Conservation (phyloP, 1,139 yeast genomes). For the Scheffersomyces illinoinensis region DNA sequence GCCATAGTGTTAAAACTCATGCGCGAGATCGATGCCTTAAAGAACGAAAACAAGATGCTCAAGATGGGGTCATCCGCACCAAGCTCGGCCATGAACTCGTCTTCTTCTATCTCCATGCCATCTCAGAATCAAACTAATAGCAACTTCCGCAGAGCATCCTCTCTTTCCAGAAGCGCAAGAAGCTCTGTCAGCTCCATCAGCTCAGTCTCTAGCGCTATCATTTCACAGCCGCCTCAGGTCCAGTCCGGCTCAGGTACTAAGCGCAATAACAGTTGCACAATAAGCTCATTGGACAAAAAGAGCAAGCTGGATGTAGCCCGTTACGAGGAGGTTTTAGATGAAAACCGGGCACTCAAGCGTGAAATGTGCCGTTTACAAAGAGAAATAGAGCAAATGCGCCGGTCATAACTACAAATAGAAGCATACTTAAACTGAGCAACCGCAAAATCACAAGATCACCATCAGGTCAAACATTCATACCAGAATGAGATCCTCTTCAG, state of each 20-base stretch:
- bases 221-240: neutral
- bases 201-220: neutral
- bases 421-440: neutral
- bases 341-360: neutral
- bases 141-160: conserved; percentile 8
- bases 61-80: conserved; percentile 8
- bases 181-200: neutral
- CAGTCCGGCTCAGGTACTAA: neutral
- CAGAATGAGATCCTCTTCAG: no score
- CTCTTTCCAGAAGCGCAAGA: conserved; percentile 8
- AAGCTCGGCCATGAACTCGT: conserved; percentile 3
- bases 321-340: neutral
- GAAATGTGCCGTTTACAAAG: neutral
- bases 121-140: neutral
- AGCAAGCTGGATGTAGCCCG: neutral
- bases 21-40: conserved; percentile 53
- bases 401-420: neutral
- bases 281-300: neutral
- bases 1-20: conserved; percentile 60
- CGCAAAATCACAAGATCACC: neutral
- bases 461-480: neutral
- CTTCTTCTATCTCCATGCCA: neutral
- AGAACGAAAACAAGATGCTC: conserved; percentile 49
- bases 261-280: neutral
- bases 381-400: neutral